Base-by-base conservation (phyloP, 2,329 filamentous ascomycete genomes). In the Ceratocystis eucalypticola region DNA sequence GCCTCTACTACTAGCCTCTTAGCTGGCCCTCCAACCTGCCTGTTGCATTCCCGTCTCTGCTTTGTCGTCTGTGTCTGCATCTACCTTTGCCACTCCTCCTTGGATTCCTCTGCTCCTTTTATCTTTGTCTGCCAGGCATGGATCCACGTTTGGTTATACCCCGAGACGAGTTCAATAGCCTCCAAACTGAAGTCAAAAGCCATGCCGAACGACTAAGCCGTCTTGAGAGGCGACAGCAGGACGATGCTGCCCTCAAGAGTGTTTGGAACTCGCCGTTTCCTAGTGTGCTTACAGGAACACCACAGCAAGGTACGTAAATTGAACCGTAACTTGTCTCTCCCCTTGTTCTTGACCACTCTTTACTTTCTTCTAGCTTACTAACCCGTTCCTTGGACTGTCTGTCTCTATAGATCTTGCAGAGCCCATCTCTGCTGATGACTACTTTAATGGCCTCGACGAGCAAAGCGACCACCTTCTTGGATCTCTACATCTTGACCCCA, bases 251-350 rank as follows among this genome's bases (percentile, higher is more conserved):
- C 41, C 76, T 88, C 68, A 95, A 93, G 76, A 96, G 89, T 69
- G 88, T 95, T 66, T 99, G 94, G 94, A 87, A 88, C 70, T 96
- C 92, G 66, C 92, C 92, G 17, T 96, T 96, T 74, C 91, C 93
- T n/a, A 87, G 87, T 70, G 85, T 91, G 48, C 75, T 96, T 67
- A 86, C 88, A 71, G 88, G 89, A 65, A 92, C 91, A 59, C 88
- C 91, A 65, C 89, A 95, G 74, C 89, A 95, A 79, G 91, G 93
- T 95, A 77, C 45, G 41, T 3, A 57, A 4, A 12, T 41, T 20
- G 33, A 37, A 6, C 53, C 2, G 33, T 44, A 33, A 65, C 6
- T 2, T 1, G 7, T 17, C 44, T 53, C 12, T 50, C 28, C n/a
- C 22, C 28, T n/a, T 41, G 7, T 15, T 48, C 55, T n/a, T 64